Evolutionary conservation across 495 filamentous ascomycete genomes (phyloP).

Genomic region (Jackrogersella minutella): DNA sequence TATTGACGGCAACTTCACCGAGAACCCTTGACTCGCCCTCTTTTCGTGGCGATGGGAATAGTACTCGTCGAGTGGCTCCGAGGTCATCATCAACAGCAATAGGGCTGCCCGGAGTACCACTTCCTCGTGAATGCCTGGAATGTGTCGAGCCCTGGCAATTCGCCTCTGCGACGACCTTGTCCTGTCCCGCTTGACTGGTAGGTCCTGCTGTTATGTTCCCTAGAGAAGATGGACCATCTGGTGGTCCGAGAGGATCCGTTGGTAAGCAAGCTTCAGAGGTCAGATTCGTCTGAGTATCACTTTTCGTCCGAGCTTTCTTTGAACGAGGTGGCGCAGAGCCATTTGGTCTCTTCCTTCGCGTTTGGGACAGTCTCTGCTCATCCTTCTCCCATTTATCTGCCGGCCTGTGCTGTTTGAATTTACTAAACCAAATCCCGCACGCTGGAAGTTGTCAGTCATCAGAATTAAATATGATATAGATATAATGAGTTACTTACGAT

Average conservation of each 20-base stretch:
- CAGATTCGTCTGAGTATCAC: constrained; percentile 48
- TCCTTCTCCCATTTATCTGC: constrained; percentile 82
- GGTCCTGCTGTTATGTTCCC: constrained; percentile 30
- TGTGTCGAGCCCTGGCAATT: constrained; percentile 42
- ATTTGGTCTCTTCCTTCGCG: constrained; percentile 55
- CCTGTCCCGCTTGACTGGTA: constrained; percentile 35
- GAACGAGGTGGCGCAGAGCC: constrained; percentile 48
- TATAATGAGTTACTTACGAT: constrained; percentile 66
- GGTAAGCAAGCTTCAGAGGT: constrained; percentile 61
- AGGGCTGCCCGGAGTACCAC: constrained; percentile 70
- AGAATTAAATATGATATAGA: not conserved
- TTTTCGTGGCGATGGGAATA: constrained; percentile 78
- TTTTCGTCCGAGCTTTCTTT: constrained; percentile 56
- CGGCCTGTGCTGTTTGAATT: constrained; percentile 84
- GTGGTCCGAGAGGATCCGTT: constrained; percentile 56
- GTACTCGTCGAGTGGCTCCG: constrained; percentile 74
- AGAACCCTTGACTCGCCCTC: constrained; percentile 66
- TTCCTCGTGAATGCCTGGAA: constrained; percentile 53
- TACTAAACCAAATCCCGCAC: constrained; percentile 92
- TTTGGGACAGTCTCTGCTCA: constrained; percentile 57
- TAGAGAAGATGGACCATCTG: constrained; percentile 32
- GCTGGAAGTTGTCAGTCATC: constrained; percentile 52
- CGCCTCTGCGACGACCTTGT: constrained; percentile 40
- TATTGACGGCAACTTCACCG: constrained; percentile 65
- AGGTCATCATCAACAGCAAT: constrained; percentile 68